Conservation (phyloP, 257 asterid species). For the Coffea eugenioides region DNA sequence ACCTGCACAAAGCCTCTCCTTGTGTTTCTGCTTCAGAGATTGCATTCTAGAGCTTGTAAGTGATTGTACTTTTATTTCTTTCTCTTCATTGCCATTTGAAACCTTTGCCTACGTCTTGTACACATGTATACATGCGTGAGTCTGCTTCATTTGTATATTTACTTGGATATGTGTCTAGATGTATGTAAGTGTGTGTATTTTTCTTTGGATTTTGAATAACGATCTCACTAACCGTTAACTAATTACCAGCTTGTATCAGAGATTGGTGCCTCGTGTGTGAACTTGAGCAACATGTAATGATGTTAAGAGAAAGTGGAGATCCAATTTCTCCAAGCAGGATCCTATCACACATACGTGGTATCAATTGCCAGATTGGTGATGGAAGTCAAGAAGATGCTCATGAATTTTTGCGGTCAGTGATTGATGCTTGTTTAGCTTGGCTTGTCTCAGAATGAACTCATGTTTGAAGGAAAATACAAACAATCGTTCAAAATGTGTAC, state of each 20-base stretch:
- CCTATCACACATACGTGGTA: conserved; percentile 63
- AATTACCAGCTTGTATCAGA: conserved; percentile 54
- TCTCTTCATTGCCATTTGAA: not conserved
- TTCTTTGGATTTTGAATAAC: not conserved
- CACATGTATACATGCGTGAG: not conserved
- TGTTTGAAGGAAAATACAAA: not conserved
- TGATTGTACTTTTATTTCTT: conserved; percentile 4
- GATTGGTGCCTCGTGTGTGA: conserved; percentile 94
- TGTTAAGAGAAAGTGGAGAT: conserved; percentile 59
- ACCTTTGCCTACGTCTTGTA: not conserved
- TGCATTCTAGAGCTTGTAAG: conserved; percentile 76
- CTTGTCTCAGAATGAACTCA: not conserved
- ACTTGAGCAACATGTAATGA: conserved; percentile 64
- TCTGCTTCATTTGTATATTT: not conserved
- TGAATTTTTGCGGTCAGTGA: conserved; percentile 71
- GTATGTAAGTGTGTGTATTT: not conserved
- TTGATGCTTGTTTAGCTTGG: not conserved
- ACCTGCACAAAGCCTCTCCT: conserved; percentile 76
- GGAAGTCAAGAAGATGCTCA: conserved; percentile 98
- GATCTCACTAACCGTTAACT: conserved; percentile 6
- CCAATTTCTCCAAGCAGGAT: conserved; percentile 71
- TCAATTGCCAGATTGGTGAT: conserved; percentile 74
- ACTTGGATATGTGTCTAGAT: not conserved
- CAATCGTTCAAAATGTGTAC: not conserved
- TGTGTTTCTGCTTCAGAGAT: conserved; percentile 63